Conservation (phyloP, 1,284 basidiomycete genomes). For the Melampsora medusae region DNA sequence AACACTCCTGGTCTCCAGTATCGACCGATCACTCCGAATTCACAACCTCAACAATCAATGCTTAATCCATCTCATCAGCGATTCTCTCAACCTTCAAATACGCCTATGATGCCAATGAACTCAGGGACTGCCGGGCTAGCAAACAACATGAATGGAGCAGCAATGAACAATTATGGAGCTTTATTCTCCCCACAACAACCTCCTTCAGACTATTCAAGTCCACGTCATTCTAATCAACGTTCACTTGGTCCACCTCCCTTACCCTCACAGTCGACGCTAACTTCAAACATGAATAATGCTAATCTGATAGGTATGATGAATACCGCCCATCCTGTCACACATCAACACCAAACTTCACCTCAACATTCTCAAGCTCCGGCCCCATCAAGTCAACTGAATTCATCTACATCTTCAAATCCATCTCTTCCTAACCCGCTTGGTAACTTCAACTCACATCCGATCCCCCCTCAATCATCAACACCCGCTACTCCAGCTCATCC, state of each 20-base stretch:
- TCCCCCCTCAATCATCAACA: constrained; percentile 1
- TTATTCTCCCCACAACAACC: constrained; percentile 15
- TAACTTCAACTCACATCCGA: constrained; percentile 4
- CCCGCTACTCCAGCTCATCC: neutral
- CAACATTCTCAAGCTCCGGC: constrained; percentile 6
- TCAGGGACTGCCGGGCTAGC: neutral
- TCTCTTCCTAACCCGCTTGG: constrained; percentile 3
- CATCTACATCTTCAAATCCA: constrained; percentile 9
- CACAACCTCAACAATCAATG: constrained; percentile 6
- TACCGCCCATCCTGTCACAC: neutral
- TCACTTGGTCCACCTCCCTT: constrained; percentile 23
- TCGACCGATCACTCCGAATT: constrained; percentile 9
- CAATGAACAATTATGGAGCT: constrained; percentile 13
- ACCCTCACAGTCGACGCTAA: neutral
- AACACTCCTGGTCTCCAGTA: neutral
- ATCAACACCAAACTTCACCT: constrained; percentile 6
- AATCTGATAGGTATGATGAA: neutral
- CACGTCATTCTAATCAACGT: constrained; percentile 34
- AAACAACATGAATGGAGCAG: constrained; percentile 5
- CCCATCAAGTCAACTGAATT: constrained; percentile 1
- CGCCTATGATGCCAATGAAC: constrained; percentile 12
- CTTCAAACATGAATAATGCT: constrained; percentile 7
- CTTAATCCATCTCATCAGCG: constrained; percentile 21
- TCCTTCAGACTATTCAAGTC: constrained; percentile 25
- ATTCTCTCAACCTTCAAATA: constrained; percentile 13